Conservation (phyloP, 345 rosid genomes). For the Aquilaria sinensis region DNA sequence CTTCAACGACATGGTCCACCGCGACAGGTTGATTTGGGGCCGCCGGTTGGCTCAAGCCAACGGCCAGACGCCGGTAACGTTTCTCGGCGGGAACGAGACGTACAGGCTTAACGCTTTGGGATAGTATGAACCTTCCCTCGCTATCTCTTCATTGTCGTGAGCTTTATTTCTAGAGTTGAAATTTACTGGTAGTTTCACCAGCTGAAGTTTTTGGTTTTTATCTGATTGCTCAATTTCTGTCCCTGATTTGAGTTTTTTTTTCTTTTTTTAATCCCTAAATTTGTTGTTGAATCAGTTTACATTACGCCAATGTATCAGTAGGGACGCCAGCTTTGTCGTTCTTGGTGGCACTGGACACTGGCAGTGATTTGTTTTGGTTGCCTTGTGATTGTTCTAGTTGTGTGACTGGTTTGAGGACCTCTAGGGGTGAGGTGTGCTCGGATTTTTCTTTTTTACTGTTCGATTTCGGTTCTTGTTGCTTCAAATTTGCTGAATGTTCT, state of each 20-base stretch:
- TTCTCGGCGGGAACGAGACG: slow-evolving; percentile 61
- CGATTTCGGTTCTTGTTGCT: background rate
- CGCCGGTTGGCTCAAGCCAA: slow-evolving; percentile 41
- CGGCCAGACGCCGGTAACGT: slow-evolving; percentile 43
- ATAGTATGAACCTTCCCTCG: slow-evolving; percentile 40
- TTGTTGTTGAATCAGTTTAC: slow-evolving; percentile 41
- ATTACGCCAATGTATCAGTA: slow-evolving; percentile 68
- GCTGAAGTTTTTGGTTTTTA: no score
- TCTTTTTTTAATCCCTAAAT: no score
- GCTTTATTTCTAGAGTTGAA: no score
- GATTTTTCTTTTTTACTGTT: background rate
- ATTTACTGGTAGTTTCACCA: no score
- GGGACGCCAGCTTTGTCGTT: slow-evolving; percentile 62
- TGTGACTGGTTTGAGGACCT: slow-evolving; percentile 24
- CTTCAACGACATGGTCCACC: slow-evolving; percentile 54
- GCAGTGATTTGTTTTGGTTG: slow-evolving; percentile 85
- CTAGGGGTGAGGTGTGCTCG: slow-evolving; percentile 36
- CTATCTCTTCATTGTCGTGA: background rate
- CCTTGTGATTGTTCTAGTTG: slow-evolving; percentile 77
- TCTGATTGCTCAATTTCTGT: no score
- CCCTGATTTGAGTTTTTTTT: no score
- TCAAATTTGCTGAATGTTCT: background rate
- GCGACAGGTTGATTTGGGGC: slow-evolving; percentile 56
- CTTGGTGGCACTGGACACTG: slow-evolving; percentile 83
- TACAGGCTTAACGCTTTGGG: slow-evolving; percentile 36